phyloP scores from a whole-genome alignment of 345 rosid species.

The Gossypium bickii region DNA sequence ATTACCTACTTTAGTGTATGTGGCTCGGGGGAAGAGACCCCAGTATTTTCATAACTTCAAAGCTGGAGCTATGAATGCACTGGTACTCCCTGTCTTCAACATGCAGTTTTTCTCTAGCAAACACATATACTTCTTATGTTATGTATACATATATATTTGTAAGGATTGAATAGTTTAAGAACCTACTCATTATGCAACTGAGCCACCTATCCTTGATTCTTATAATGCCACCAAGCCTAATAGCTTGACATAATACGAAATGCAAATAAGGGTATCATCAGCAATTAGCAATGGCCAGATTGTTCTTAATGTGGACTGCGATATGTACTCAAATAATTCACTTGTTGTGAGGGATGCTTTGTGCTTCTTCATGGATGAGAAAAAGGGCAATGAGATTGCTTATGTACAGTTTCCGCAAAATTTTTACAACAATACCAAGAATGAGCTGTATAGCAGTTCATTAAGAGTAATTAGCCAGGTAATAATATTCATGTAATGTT shows the following conservation, averaged over 20 bases:
- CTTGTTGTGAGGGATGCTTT: conserved; percentile 54
- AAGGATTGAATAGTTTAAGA: not conserved
- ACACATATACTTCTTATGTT: not conserved
- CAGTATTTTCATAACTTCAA: conserved; percentile 65
- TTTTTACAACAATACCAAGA: conserved; percentile 49
- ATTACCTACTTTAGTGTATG: conserved; percentile 63
- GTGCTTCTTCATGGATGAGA: conserved; percentile 82
- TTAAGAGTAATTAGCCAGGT: conserved; percentile 25
- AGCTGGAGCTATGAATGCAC: conserved; percentile 85
- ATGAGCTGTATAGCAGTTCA: conserved; percentile 45
- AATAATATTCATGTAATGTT: not conserved
- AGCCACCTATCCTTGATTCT: not conserved
- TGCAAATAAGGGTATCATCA: conserved; percentile 67
- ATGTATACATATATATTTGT: not conserved
- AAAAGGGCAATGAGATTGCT: conserved; percentile 53
- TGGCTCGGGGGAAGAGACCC: conserved; percentile 77
- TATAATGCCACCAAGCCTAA: not conserved
- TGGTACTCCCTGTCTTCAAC: conserved; percentile 33
- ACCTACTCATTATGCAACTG: not conserved
- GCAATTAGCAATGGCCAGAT: conserved; percentile 51
- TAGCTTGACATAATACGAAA: not conserved
- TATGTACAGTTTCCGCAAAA: conserved; percentile 67
- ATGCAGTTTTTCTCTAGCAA: not conserved
- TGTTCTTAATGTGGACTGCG: conserved; percentile 71
- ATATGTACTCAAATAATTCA: conserved; percentile 72